Evolutionary conservation across 164 flowering plant genomes (phyloP), one percentile per base, ranked within the genome.

Genomic region (Aristolochia contorta): DNA sequence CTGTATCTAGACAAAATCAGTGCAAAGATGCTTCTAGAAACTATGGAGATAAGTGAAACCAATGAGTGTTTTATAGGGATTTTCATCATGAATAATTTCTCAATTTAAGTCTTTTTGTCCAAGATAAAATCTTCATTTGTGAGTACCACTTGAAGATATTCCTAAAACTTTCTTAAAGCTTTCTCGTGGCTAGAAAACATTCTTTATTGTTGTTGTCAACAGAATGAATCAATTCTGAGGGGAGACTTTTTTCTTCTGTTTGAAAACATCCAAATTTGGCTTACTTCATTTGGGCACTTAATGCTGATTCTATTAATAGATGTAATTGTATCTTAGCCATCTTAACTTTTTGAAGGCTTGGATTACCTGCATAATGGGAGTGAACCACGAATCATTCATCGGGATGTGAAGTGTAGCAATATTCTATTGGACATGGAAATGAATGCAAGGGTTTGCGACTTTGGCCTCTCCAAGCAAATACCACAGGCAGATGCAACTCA

Each of bases 381-480:
- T 63, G 80, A 82, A 22, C 93, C 84, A 46, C 60, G 96, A 61
- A 83, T 89, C 75, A 86, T 89, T 54, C 96, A 89, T 75, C 87
- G 96, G 14, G 94, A 86, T 69, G 80, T 89, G 48, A 89, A 89
- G 76, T 79, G 85, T 75, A 75, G 91, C 68, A 89, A 89, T 57
- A 87, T 89, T 30, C 88, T 87, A 24, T 69, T 89, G 71, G 92
- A 89, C 72, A 50, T 43, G 58, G 83, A 87, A 41, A 85, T 87
- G 91, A 87, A 85, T 71, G 97, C 90, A 37, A 89, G 84, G 66
- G 80, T 89, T 58, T 78, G 80, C 65, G 97, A 89, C 68, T 89
- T 89, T 74, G 97, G 97, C 54, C 94, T 89, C 23, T 89, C 90
- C 2, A 85, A 87, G 77, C 96, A 89, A 76, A 65, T 87, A 47